Conservation (phyloP, 2,329 filamentous ascomycete species). For the Bretziella fagacearum region DNA sequence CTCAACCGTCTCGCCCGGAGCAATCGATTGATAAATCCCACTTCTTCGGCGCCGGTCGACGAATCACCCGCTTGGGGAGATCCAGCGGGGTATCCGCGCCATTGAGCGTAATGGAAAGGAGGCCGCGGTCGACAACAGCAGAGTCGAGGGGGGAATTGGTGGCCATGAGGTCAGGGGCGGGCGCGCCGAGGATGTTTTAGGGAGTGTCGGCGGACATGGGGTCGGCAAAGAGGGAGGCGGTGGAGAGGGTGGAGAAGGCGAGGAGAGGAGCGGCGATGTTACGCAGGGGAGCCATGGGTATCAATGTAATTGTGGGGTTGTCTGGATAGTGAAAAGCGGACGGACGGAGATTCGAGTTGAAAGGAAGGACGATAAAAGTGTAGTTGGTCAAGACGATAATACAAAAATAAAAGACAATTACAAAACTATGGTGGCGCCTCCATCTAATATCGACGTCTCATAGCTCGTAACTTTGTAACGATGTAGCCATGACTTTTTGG, state of each 20-base stretch:
- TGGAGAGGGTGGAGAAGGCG: not conserved
- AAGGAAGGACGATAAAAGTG: not conserved
- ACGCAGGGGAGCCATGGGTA: not conserved
- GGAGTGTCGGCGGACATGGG: conserved; percentile 1
- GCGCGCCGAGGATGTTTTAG: not conserved
- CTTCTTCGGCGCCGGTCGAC: conserved; percentile 26
- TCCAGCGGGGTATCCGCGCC: conserved; percentile 22
- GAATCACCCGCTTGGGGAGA: conserved; percentile 24
- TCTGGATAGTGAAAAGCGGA: no score
- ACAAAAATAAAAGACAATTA: not conserved
- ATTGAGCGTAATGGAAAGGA: conserved; percentile 25
- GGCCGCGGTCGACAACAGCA: conserved; percentile 25
- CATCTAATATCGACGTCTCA: not conserved
- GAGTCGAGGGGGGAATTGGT: conserved; percentile 19
- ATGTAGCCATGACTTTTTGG: no score
- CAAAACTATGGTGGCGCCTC: not conserved
- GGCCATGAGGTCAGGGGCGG: not conserved
- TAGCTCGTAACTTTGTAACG: not conserved
- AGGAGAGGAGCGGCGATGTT: not conserved
- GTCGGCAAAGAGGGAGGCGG: not conserved
- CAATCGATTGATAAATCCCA: conserved; percentile 26
- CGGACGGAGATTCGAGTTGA: no score
- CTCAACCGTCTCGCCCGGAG: conserved; percentile 22
- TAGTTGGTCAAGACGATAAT: not conserved
- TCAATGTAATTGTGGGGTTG: not conserved